A percentile compares a stretch with the other conserved stretches of the same genome.
Conservation (phyloP, 495 filamentous ascomycete species). For the Astrothelium macrocarpum region DNA sequence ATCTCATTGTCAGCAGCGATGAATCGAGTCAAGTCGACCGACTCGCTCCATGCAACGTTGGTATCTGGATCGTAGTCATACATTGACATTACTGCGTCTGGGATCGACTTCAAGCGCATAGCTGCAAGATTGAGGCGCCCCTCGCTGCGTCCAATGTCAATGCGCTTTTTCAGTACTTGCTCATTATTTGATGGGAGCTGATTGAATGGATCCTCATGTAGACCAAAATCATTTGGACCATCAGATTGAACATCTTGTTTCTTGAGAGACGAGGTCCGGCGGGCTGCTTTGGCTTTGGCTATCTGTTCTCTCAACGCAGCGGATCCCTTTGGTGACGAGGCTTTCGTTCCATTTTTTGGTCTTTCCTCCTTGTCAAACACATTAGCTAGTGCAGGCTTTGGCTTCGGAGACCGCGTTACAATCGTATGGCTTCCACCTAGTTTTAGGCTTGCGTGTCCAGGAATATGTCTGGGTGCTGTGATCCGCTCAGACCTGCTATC, state of each 20-base stretch:
- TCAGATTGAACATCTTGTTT: conserved; percentile 14
- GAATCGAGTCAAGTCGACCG: conserved; percentile 81
- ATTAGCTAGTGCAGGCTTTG: conserved; percentile 47
- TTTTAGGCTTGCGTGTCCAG: conserved; percentile 12
- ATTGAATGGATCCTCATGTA: conserved; percentile 33
- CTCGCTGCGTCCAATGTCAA: conserved; percentile 64
- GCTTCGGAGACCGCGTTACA: conserved; percentile 39
- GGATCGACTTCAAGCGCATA: conserved; percentile 70
- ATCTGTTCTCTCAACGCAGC: conserved; percentile 79
- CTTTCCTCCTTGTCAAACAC: conserved; percentile 30
- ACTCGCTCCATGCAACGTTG: conserved; percentile 75
- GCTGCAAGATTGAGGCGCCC: conserved; percentile 85
- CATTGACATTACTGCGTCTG: conserved; percentile 79
- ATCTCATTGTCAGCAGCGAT: conserved; percentile 91
- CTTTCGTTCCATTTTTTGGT: conserved; percentile 13
- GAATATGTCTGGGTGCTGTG: conserved; percentile 1
- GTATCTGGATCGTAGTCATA: conserved; percentile 51
- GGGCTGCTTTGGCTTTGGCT: conserved; percentile 84
- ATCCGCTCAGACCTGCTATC: neutral
- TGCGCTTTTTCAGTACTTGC: conserved; percentile 59
- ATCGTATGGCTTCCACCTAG: conserved; percentile 44
- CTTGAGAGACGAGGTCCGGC: conserved; percentile 46
- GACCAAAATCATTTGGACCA: conserved; percentile 22
- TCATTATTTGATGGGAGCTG: conserved; percentile 31
- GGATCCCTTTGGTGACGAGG: conserved; percentile 41